Percentiles rank a stretch among this genome's conserved stretches.
Evolutionary conservation across 805 yeast species (phyloP).

Genomic region (Brettanomyces naardenensis): DNA sequence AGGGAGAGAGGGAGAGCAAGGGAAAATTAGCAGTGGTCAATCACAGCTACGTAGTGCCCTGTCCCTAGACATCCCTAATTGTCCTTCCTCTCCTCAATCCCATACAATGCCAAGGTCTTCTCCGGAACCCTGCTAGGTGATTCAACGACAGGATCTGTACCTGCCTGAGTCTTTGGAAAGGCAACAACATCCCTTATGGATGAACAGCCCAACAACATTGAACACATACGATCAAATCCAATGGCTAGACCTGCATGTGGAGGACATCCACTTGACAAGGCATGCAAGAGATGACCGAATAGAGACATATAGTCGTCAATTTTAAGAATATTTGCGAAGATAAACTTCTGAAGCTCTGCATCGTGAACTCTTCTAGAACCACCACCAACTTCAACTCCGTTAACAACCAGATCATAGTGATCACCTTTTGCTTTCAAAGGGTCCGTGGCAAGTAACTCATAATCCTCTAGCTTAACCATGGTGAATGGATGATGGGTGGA

Average conservation of each 20-base stretch:
- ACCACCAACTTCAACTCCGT: constrained; percentile 96
- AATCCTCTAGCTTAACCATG: constrained; percentile 73
- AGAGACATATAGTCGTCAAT: constrained; percentile 51
- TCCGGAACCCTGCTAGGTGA: constrained; percentile 66
- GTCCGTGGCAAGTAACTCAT: constrained; percentile 39
- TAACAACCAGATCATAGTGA: constrained; percentile 88
- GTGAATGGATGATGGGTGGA: constrained; percentile 98
- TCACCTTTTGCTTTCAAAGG: constrained; percentile 75
- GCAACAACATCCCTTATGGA: constrained; percentile 92
- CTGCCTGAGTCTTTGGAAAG: constrained; percentile 88
- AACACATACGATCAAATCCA: constrained; percentile 89
- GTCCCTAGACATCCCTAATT: too few species aligned
- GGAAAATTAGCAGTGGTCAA: too few species aligned
- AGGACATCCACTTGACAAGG: constrained; percentile 88
- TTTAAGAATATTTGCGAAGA: constrained; percentile 56
- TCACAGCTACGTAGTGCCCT: too few species aligned
- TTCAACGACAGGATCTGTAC: constrained; percentile 80
- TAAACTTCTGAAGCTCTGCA: constrained; percentile 62
- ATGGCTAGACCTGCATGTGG: constrained; percentile 98
- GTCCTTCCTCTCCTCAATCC: constrained; percentile 26
- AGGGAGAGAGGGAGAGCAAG: too few species aligned
- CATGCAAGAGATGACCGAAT: constrained; percentile 81
- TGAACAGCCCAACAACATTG: constrained; percentile 71
- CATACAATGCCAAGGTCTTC: constrained; percentile 46
- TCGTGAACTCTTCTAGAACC: constrained; percentile 96